Conservation (phyloP, 352 stramenopile species). For the Ophiocytium majus region DNA sequence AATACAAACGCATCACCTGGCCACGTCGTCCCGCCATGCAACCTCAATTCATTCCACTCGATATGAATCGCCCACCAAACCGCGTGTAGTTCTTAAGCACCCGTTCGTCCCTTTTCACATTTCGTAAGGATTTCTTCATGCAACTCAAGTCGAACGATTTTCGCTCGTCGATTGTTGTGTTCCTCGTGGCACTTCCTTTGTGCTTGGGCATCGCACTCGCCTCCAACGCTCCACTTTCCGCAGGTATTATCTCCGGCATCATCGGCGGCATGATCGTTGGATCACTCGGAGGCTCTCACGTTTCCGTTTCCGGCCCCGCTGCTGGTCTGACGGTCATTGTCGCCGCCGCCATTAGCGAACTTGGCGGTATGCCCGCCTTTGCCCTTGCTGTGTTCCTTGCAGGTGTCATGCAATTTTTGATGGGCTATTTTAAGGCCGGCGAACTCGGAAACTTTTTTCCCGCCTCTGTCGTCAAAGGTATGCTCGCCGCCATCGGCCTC, state of each 20-base stretch:
- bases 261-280: neutral
- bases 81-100: too few relatives aligned
- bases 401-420: neutral
- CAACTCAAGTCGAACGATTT: neutral
- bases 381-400: neutral
- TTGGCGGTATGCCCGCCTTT: neutral
- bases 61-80: too few relatives aligned
- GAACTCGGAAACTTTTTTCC: neutral
- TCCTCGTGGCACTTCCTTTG: constrained; percentile 6
- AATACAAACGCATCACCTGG: too few relatives aligned
- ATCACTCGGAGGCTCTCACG: neutral
- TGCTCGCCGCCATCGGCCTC: neutral
- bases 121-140: too few relatives aligned
- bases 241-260: neutral
- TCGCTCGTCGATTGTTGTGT: neutral
- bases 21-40: too few relatives aligned
- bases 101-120: too few relatives aligned
- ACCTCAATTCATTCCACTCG: too few relatives aligned
- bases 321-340: constrained; percentile 11
- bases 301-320: neutral
- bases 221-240: neutral
- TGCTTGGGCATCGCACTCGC: constrained; percentile 8
- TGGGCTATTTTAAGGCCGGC: neutral
- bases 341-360: neutral
- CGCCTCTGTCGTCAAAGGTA: neutral